These are phyloP conservation scores for Ophiostoma sp. DNA, from an alignment of 2,329 filamentous ascomycete species.

Conservation along the genomic window DNA sequence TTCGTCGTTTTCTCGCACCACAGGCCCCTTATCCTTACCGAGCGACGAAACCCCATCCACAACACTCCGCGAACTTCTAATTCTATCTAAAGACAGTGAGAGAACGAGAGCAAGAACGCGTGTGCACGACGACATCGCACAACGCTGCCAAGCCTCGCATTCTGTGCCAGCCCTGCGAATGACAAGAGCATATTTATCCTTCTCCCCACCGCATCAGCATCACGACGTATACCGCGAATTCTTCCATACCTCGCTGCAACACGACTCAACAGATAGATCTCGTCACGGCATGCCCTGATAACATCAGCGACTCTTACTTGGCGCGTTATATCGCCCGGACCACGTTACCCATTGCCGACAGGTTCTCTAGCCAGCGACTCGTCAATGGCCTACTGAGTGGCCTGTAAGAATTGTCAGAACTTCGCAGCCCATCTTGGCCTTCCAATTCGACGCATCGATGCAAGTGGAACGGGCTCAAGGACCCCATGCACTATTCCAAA, in stretches of 20 bases:
- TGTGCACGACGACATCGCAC: neutral
- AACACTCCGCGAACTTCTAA: neutral
- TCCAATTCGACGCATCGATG: slow-evolving; percentile 27
- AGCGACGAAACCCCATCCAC: neutral
- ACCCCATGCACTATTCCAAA: slow-evolving; percentile 23
- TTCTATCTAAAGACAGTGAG: neutral
- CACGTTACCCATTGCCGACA: neutral
- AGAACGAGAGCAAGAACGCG: neutral
- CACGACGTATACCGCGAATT: neutral
- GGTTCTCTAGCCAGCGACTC: neutral
- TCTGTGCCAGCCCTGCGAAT: neutral
- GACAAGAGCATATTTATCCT: neutral
- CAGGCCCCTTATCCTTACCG: slow-evolving; percentile 14
- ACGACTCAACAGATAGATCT: neutral
- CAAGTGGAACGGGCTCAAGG: slow-evolving; percentile 27
- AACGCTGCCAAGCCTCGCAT: neutral
- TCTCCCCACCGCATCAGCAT: neutral
- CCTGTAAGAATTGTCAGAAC: neutral
- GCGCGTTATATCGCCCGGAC: neutral
- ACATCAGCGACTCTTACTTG: neutral
- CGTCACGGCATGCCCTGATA: neutral
- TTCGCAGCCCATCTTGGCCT: neutral
- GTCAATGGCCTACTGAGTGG: slow-evolving; percentile 24
- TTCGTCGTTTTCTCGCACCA: neutral
- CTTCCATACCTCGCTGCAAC: neutral